phyloP scores from a whole-genome alignment of 306 rosid species.

The Delonix regia region DNA sequence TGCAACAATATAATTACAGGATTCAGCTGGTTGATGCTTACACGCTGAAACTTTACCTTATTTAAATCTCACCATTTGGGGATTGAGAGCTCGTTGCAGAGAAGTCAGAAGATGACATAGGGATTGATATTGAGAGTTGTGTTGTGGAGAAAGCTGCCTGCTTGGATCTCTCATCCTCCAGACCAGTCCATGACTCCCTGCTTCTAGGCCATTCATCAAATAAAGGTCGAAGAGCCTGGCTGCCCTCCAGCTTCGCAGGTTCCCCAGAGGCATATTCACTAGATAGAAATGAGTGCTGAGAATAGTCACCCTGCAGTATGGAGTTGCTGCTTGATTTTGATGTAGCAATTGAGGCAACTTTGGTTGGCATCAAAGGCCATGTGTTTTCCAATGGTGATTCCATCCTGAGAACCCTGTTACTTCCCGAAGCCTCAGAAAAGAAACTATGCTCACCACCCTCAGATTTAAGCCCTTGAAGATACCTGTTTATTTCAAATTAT shows the following conservation, averaged over 20 bases:
- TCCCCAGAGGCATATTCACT: slow-evolving; percentile 41
- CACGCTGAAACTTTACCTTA: slow-evolving; percentile 1
- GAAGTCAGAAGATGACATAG: slow-evolving; percentile 49
- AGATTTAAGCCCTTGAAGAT: slow-evolving; percentile 45
- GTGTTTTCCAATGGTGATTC: slow-evolving; percentile 45
- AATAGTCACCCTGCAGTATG: slow-evolving; percentile 44
- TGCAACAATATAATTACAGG: slow-evolving; percentile 30
- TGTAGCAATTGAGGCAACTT: slow-evolving; percentile 42
- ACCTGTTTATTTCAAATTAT: slow-evolving; percentile 38
- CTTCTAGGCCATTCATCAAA: slow-evolving; percentile 50
- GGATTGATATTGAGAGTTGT: slow-evolving; percentile 48
- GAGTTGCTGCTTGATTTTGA: slow-evolving; percentile 38
- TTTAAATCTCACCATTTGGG: slow-evolving; percentile 41
- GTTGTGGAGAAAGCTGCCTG: slow-evolving; percentile 46
- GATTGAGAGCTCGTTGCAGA: slow-evolving; percentile 44
- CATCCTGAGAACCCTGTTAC: slow-evolving; percentile 40
- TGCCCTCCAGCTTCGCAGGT: slow-evolving; percentile 38
- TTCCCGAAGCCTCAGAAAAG: slow-evolving; percentile 43
- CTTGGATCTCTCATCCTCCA: slow-evolving; percentile 45
- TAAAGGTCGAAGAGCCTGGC: slow-evolving; percentile 43
- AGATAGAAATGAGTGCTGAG: slow-evolving; percentile 44
- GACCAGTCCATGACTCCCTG: slow-evolving; percentile 44
- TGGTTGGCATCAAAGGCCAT: slow-evolving; percentile 45
- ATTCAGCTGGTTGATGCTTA: slow-evolving; percentile 23
- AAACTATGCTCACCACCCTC: slow-evolving; percentile 43